Evolutionary conservation across 176 grass and related monocot genomes (phyloP).

Genomic region (Phyllostachys edulis): DNA sequence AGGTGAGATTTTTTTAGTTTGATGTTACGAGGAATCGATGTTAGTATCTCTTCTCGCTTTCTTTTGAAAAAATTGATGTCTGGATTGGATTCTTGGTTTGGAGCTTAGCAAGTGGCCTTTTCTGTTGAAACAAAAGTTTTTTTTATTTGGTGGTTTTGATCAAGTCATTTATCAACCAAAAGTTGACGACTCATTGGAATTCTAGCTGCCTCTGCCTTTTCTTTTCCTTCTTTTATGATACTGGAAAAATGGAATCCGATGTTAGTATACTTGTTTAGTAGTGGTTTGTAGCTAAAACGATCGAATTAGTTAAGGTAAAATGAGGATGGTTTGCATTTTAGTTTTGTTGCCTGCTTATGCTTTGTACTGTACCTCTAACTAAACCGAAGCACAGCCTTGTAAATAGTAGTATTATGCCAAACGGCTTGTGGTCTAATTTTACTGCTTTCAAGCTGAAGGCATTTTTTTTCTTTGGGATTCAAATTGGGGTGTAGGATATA

Average conservation of each 20-base stretch:
- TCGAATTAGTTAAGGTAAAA: background rate
- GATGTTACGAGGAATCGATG: slow-evolving; percentile 26
- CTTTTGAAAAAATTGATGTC: slow-evolving; percentile 4
- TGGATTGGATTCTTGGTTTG: slow-evolving; percentile 32
- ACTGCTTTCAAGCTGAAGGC: slow-evolving; percentile 13
- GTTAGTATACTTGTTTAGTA: background rate
- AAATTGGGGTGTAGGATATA: slow-evolving; percentile 68
- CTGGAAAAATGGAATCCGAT: background rate
- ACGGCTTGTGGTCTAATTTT: background rate
- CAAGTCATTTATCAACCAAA: background rate
- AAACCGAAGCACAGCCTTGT: background rate
- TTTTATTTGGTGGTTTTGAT: background rate
- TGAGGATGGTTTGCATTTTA: background rate
- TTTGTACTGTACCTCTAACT: background rate
- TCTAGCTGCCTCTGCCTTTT: background rate
- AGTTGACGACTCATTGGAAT: background rate
- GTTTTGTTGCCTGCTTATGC: slow-evolving; percentile 3
- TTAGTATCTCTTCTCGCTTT: slow-evolving; percentile 10
- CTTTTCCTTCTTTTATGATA: background rate
- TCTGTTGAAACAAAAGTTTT: slow-evolving; percentile 1
- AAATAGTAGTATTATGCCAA: background rate
- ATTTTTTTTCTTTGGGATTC: background rate
- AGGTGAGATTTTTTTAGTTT: background rate
- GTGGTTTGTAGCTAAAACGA: slow-evolving; percentile 1
- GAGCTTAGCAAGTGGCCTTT: slow-evolving; percentile 40